Evolutionary conservation across 768 basidiomycete species (phyloP).

Genomic region (Lanmaoa rubissima): DNA sequence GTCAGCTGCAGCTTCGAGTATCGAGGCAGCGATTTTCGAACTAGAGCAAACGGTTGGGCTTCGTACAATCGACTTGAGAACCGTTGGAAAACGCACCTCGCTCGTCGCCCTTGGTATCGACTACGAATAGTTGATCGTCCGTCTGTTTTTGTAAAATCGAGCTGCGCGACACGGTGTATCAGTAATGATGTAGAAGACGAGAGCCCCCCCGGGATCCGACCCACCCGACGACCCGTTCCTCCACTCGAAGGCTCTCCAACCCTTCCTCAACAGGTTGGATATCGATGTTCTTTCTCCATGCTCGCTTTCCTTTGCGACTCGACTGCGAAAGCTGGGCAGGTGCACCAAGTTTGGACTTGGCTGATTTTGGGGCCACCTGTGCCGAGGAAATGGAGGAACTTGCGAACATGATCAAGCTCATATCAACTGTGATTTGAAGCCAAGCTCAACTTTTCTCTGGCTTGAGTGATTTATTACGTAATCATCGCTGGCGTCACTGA

Average conservation of each 20-base stretch:
- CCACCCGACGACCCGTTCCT: slow-evolving; percentile 80
- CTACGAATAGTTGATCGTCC: slow-evolving; percentile 73
- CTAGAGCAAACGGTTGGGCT: slow-evolving; percentile 31
- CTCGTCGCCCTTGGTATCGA: slow-evolving; percentile 80
- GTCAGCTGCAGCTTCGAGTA: slow-evolving; percentile 54
- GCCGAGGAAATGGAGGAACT: slow-evolving; percentile 8
- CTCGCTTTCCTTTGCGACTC: slow-evolving; percentile 86
- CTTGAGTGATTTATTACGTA: background rate
- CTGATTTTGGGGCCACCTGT: slow-evolving; percentile 2
- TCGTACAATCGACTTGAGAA: background rate
- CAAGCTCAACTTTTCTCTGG: background rate
- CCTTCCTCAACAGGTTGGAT: slow-evolving; percentile 74
- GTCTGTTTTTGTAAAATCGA: slow-evolving; percentile 61
- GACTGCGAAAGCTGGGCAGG: slow-evolving; percentile 47
- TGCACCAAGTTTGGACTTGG: slow-evolving; percentile 20
- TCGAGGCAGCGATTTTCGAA: slow-evolving; percentile 56
- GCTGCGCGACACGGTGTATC: slow-evolving; percentile 34
- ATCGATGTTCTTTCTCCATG: slow-evolving; percentile 94
- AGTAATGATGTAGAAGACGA: background rate
- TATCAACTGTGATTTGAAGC: background rate
- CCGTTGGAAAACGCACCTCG: slow-evolving; percentile 41
- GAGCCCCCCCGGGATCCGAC: slow-evolving; percentile 13
- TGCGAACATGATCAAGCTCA: slow-evolving; percentile 3
- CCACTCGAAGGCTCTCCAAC: slow-evolving; percentile 72
- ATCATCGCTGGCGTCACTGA: no score